Conservation (phyloP, 164 flowering plant species). For the Stephania cephalantha region DNA sequence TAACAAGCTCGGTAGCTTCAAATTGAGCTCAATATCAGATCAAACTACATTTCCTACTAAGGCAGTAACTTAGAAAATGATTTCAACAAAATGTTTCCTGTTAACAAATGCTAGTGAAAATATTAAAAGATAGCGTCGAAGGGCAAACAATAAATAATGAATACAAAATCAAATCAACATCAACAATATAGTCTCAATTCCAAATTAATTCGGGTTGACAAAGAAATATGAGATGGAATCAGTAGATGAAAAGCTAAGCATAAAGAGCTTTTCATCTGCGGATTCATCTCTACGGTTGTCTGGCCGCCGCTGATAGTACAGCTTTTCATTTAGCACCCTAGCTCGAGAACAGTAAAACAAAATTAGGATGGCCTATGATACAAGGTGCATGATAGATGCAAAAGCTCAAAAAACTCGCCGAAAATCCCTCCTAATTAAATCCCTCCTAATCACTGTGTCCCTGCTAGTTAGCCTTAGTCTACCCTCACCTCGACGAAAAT, state of each 20-base stretch:
- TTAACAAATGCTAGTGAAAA: no score
- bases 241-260: conserved; percentile 44
- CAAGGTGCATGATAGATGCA: not conserved
- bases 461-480: no score
- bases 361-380: not conserved
- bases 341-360: conserved; percentile 6
- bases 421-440: no score
- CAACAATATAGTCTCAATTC: no score
- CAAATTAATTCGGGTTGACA: no score
- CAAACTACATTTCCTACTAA: not conserved
- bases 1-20: conserved; percentile 30
- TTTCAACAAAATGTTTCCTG: no score
- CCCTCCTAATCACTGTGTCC: no score
- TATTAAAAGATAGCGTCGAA: no score
- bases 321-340: conserved; percentile 17
- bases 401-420: not conserved
- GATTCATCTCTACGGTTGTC: conserved; percentile 74
- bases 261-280: conserved; percentile 41
- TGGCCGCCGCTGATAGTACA: conserved; percentile 50
- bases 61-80: no score
- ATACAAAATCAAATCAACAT: not conserved
- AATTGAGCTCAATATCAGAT: not conserved
- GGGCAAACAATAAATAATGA: not conserved
- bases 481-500: no score
- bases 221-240: conserved; percentile 45